Conservation (phyloP, 805 yeast species). For the Kluyveromyces dobzhanskii region DNA sequence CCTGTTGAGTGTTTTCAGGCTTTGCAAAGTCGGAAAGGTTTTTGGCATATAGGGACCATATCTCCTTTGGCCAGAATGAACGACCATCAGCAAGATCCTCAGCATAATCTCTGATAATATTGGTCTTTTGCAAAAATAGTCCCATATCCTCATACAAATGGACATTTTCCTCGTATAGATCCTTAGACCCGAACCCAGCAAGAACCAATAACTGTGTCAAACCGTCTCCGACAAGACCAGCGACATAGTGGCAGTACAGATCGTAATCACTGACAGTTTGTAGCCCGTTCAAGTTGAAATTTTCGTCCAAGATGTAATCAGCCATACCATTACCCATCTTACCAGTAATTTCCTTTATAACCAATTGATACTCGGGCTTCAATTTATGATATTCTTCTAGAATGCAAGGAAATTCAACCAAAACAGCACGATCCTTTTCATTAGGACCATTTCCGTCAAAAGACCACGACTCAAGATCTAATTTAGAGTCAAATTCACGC, state of each 20-base stretch:
- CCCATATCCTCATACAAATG: slow-evolving; percentile 82
- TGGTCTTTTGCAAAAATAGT: slow-evolving; percentile 86
- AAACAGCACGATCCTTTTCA: slow-evolving; percentile 74
- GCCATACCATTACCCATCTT: slow-evolving; percentile 99
- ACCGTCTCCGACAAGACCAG: slow-evolving; percentile 97
- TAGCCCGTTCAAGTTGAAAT: slow-evolving; percentile 74
- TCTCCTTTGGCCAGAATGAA: slow-evolving; percentile 92
- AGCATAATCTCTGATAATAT: slow-evolving; percentile 88
- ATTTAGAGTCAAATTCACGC: slow-evolving; percentile 55
- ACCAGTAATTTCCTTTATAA: slow-evolving; percentile 65
- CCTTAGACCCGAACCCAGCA: slow-evolving; percentile 59
- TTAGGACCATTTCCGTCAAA: slow-evolving; percentile 65
- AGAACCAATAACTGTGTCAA: slow-evolving; percentile 71
- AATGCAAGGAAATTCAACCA: slow-evolving; percentile 68
- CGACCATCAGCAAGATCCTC: slow-evolving; percentile 91
- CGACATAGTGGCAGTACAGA: slow-evolving; percentile 91
- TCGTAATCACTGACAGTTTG: slow-evolving; percentile 74
- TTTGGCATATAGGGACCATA: slow-evolving; percentile 78
- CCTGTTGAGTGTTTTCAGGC: slow-evolving; percentile 42
- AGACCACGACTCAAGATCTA: slow-evolving; percentile 67
- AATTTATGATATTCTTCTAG: slow-evolving; percentile 65
- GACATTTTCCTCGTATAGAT: slow-evolving; percentile 42
- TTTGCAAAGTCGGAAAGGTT: slow-evolving; percentile 50
- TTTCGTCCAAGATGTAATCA: slow-evolving; percentile 69
- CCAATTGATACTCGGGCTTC: slow-evolving; percentile 66